Percentiles rank a stretch among this genome's conserved stretches.
Conservation (phyloP, 2,329 filamentous ascomycete genomes). For the Teratosphaeria zuluensis region DNA sequence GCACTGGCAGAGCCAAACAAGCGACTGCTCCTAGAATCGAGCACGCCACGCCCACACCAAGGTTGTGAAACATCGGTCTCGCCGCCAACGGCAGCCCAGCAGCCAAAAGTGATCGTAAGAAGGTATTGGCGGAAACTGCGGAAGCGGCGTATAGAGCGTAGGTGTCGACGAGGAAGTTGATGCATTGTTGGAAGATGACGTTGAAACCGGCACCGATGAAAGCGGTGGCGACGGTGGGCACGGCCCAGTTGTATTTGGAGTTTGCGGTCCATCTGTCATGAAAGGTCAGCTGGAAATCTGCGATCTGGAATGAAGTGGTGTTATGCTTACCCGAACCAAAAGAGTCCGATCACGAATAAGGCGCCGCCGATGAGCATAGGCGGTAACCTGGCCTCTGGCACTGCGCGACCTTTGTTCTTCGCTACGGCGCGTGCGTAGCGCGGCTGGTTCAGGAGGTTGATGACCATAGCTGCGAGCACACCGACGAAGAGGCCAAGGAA, state of each 20-base stretch:
- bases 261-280: constrained; percentile 27
- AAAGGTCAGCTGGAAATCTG: not conserved
- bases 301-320: not conserved
- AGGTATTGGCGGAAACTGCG: constrained; percentile 41
- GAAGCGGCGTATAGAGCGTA: constrained; percentile 35
- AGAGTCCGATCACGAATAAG: constrained; percentile 30
- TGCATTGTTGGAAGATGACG: constrained; percentile 39
- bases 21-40: constrained; percentile 34
- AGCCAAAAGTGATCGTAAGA: constrained; percentile 36
- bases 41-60: constrained; percentile 35
- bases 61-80: constrained; percentile 31
- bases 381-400: constrained; percentile 30
- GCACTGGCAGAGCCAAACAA: constrained; percentile 32
- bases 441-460: constrained; percentile 42
- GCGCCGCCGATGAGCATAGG: constrained; percentile 38
- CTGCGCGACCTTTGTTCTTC: constrained; percentile 24
- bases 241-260: constrained; percentile 31
- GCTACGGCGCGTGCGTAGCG: constrained; percentile 30
- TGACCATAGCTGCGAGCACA: constrained; percentile 30
- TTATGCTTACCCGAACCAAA: constrained; percentile 5
- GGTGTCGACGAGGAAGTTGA: constrained; percentile 36
- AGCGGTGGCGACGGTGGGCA: constrained; percentile 31
- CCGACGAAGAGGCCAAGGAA: constrained; percentile 37
- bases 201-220: constrained; percentile 41
- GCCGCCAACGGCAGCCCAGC: constrained; percentile 28